Conservation (phyloP, 441 rosid genomes). For the Populus trichocarpa region DNA sequence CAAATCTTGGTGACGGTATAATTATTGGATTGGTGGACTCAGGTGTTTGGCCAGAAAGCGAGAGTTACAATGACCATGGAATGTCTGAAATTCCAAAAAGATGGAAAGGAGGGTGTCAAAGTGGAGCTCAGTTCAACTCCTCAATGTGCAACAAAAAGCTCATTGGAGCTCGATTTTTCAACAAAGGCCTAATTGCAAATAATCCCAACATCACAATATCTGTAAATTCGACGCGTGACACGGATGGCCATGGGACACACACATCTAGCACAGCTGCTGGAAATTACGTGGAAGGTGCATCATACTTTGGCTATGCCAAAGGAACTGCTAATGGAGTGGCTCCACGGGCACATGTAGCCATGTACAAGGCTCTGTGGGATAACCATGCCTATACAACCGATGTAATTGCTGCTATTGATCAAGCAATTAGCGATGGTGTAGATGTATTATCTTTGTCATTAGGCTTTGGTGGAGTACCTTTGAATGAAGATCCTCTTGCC, state of each 20-base stretch:
- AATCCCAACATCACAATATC: slow-evolving; percentile 34
- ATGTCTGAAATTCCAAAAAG: slow-evolving; percentile 51
- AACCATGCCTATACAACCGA: slow-evolving; percentile 55
- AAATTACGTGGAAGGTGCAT: slow-evolving; percentile 52
- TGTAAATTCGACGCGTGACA: slow-evolving; percentile 68
- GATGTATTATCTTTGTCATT: slow-evolving; percentile 69
- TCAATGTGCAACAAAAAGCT: slow-evolving; percentile 70
- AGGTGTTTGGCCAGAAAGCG: slow-evolving; percentile 80
- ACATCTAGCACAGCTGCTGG: slow-evolving; percentile 82
- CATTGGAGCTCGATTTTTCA: slow-evolving; percentile 72
- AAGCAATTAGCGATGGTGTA: slow-evolving; percentile 69
- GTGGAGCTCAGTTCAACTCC: slow-evolving; percentile 55
- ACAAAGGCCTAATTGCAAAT: slow-evolving; percentile 45
- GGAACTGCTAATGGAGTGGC: slow-evolving; percentile 89
- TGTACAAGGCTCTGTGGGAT: slow-evolving; percentile 69
- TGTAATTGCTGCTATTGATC: slow-evolving; percentile 77
- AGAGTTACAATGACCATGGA: slow-evolving; percentile 52
- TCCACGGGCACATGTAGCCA: slow-evolving; percentile 63
- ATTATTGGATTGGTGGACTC: slow-evolving; percentile 71
- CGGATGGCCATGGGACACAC: slow-evolving; percentile 81
- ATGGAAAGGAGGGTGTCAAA: slow-evolving; percentile 73
- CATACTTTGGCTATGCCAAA: slow-evolving; percentile 46
- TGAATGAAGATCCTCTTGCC: slow-evolving; percentile 71
- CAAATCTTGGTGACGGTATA: slow-evolving; percentile 49
- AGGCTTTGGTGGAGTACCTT: slow-evolving; percentile 53